Percentiles rank a stretch among this genome's conserved stretches.
These are phyloP conservation scores for Torulaspora indica DNA, from an alignment of 805 yeast genomes.

Conservation along the genomic window DNA sequence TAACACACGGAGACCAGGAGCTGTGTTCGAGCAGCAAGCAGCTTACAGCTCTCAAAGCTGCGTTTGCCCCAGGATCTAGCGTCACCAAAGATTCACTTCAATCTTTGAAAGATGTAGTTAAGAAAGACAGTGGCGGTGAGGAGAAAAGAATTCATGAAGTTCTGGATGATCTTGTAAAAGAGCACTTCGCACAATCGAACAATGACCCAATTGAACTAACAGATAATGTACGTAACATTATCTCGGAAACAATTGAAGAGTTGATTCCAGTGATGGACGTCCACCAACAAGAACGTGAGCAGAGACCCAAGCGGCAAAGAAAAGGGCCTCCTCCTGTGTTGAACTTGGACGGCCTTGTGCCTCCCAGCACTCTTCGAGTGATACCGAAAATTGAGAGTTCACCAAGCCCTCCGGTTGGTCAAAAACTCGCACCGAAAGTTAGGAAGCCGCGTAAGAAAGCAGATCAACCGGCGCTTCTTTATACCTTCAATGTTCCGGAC, in stretches of 20 bases:
- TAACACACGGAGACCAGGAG: not conserved
- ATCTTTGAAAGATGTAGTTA: conserved; percentile 1
- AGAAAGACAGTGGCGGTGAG: conserved; percentile 2
- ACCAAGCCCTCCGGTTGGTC: not conserved
- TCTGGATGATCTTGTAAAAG: conserved; percentile 22
- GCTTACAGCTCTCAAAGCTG: not conserved
- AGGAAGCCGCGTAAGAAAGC: conserved; percentile 12
- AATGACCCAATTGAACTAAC: conserved; percentile 15
- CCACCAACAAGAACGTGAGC: conserved; percentile 7
- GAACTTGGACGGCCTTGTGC: conserved; percentile 33
- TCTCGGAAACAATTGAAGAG: conserved; percentile 26
- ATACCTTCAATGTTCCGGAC: conserved; percentile 24
- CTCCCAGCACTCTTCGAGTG: conserved; percentile 17
- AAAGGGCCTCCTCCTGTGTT: conserved; percentile 23
- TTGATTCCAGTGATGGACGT: conserved; percentile 21
- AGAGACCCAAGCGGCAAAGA: conserved; percentile 11
- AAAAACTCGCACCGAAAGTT: conserved; percentile 6
- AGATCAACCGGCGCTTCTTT: conserved; percentile 5
- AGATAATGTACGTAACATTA: conserved; percentile 17
- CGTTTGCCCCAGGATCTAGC: not conserved
- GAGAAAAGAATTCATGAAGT: conserved; percentile 16
- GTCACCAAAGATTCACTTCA: not conserved
- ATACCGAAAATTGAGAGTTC: conserved; percentile 10
- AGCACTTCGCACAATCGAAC: conserved; percentile 19
- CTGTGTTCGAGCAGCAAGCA: not conserved